These are phyloP conservation scores for Microdochium nivale DNA, from an alignment of 2,329 filamentous ascomycete species.

Conservation along the genomic window DNA sequence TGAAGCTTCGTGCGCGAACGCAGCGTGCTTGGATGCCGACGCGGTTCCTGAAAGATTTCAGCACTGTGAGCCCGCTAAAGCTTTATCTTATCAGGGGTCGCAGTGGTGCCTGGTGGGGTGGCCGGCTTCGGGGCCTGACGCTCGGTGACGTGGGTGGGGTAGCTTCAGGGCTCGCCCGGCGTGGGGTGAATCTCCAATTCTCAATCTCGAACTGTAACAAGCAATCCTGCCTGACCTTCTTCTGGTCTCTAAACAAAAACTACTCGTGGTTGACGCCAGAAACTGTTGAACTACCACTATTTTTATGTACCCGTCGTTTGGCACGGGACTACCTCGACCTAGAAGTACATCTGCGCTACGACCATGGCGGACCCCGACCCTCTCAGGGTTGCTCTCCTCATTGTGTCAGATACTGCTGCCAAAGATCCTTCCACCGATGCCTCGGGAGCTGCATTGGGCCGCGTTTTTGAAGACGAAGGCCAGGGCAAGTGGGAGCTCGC, in stretches of 20 bases:
- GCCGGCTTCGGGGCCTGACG: background rate
- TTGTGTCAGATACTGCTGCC: conserved; percentile 86
- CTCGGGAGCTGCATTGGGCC: conserved; percentile 55
- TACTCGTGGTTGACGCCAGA: no score
- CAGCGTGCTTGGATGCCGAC: background rate
- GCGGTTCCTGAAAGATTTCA: background rate
- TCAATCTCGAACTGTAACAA: no score
- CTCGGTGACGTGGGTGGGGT: background rate
- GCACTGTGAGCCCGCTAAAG: background rate
- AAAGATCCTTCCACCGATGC: conserved; percentile 72
- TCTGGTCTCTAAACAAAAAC: no score
- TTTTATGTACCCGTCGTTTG: no score
- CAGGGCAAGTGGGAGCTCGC: conserved; percentile 63
- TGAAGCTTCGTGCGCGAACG: background rate
- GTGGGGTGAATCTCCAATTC: no score
- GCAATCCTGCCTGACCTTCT: no score
- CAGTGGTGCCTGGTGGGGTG: background rate
- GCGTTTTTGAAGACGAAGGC: conserved; percentile 60
- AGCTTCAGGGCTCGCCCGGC: background rate
- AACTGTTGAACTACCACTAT: no score
- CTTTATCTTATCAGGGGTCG: background rate
- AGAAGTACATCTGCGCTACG: background rate
- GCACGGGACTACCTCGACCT: no score
- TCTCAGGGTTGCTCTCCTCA: conserved; percentile 67
- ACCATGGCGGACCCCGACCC: background rate